phyloP scores from a whole-genome alignment of 257 asterid genomes.

The Petunia axillaris region DNA sequence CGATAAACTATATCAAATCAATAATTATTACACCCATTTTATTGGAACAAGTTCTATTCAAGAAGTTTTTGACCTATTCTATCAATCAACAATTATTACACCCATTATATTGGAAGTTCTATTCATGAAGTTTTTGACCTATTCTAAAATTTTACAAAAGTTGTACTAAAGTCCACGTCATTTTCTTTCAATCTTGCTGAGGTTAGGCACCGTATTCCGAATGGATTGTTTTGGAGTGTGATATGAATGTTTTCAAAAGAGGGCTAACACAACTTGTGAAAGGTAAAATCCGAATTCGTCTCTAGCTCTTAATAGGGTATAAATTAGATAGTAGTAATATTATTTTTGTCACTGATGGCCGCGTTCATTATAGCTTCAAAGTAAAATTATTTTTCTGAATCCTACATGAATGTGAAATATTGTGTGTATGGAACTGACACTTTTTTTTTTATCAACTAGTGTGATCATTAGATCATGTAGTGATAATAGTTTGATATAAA shows the following conservation, averaged over 20 bases:
- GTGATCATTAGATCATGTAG: not conserved
- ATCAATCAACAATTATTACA: not conserved
- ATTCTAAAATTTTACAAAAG: not conserved
- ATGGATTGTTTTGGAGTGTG: not conserved
- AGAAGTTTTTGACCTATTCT: no score
- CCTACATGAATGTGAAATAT: no score
- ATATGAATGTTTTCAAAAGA: not conserved
- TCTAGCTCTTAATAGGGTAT: not conserved
- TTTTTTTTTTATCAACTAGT: not conserved
- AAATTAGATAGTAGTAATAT: no score
- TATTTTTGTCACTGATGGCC: no score
- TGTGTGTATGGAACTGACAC: no score
- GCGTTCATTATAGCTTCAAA: no score
- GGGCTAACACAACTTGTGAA: no score
- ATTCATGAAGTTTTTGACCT: no score
- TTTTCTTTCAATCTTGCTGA: not conserved
- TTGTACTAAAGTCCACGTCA: not conserved
- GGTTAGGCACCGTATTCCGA: not conserved
- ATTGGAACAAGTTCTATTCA: not conserved
- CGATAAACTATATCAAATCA: not conserved
- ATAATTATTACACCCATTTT: not conserved
- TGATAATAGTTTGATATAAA: not conserved
- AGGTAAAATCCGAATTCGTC: not conserved
- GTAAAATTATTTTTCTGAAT: no score
- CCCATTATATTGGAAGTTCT: not conserved